Evolutionary conservation across 1,139 yeast genomes (phyloP), one percentile per base, ranked within the genome.

Genomic region (Suhomyces yuchorum): DNA sequence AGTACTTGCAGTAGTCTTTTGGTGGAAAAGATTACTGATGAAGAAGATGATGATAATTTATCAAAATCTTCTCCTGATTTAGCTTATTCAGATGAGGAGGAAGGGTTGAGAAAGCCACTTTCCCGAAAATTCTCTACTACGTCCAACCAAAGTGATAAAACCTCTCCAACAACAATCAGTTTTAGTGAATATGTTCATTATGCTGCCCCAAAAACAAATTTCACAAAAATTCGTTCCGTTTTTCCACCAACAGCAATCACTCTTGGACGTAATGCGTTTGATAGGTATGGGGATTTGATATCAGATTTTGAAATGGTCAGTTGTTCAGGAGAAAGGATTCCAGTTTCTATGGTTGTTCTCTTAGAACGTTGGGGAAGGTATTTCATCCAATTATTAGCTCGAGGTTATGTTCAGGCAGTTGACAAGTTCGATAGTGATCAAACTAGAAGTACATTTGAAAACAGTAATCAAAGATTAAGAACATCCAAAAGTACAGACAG

Each of bases 231-330:
- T 37, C 72, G 84, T 44, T 81, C 90, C 0, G 84, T 84, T 0
- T 84, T 85, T 54, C 90, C 92, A 0, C 82, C 89, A 0, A 82
- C 85, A 47, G 92, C 95, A 0, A 82, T 86, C 47, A 86, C 92
- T 0, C 66, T 87, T 39, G 93, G 93, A 2, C 76, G 89, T 56
- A 85, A 82, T 61, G 88, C 91, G 0, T 77, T 85, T 59, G 89
- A 84, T 56, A 70, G 88, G 42, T 83, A 77, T 63, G 87, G 87
- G 0, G 78, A 77, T 38, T 70, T 83, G 11, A 66, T 86, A 8
- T 78, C 90, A 0, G 95, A 87, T 65, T 83, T 87, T 61, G 92
- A 86, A 59, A 69, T 87, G 44, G 77, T 87, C 9, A 77, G 88
- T 1, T 73, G 79, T 15, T 87, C 81, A 57, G 92, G 92, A 3